Base-by-base conservation (phyloP, 345 rosid species). In the Citrus australasica region DNA sequence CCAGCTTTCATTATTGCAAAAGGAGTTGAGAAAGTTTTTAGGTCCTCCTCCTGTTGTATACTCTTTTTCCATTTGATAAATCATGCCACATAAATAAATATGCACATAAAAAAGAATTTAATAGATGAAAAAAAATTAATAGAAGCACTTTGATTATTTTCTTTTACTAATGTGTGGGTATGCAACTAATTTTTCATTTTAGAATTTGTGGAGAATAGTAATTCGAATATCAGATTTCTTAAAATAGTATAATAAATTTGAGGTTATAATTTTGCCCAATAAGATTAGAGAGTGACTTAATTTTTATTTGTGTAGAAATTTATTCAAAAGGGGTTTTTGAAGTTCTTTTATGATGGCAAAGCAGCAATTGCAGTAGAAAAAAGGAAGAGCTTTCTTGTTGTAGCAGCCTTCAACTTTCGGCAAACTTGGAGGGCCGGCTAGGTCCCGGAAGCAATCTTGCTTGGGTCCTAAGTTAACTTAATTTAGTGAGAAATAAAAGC, bases 331-430 rank as follows among this genome's bases (percentile, higher is more conserved):
- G 6, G 0, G 0, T 13, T n/a, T 46, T 27, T 42, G 70, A 21
- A 33, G 11, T 35, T 24, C n/a, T 56, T 14, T 73, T 28, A 2
- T 17, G 30, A 75, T 62, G 78, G 78, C 69, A 46, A 25, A 46
- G 22, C 42, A 63, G 40, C 28, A 64, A 51, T 64, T 75, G 19
- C n/a, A 32, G 33, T n/a, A 46, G 7, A 32, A 64, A n/a, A 63
- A 63, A 21, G 6, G 35, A 13, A 11, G 33, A 22, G 11, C 13
- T 28, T 75, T 64, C 10, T 51, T 27, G 32, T 6, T 64, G 17
- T 8, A 33, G 51, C 30, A 33, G 27, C 32, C 63, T 22, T 51
- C 2, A 51, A 76, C 79, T 76, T 76, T 76, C 79, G 72, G 72
- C 79, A 48, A 76, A 65, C 48, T 33, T 32, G 79, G 77, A 74